Conservation (phyloP, 1,284 basidiomycete genomes). For the Heterobasidion annosum region DNA sequence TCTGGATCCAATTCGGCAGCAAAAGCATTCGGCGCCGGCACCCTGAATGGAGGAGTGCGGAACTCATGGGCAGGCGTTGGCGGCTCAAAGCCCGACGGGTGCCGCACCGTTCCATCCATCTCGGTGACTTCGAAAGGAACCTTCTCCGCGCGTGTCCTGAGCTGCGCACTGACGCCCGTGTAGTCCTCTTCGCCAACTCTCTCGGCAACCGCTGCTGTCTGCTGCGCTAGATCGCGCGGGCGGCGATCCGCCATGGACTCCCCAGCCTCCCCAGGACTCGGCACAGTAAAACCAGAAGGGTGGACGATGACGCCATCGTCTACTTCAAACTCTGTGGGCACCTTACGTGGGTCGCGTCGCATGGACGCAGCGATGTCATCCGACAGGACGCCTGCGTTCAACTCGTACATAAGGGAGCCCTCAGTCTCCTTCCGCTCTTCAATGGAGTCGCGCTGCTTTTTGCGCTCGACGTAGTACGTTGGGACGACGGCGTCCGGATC, state of each 20-base stretch:
- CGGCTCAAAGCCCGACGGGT: conserved; percentile 23
- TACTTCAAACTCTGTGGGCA: conserved; percentile 16
- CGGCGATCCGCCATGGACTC: conserved; percentile 2
- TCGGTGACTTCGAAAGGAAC: conserved; percentile 22
- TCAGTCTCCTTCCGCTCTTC: conserved; percentile 23
- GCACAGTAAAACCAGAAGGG: conserved; percentile 23
- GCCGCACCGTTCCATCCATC: conserved; percentile 20
- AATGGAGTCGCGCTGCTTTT: conserved; percentile 22
- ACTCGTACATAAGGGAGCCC: conserved; percentile 24
- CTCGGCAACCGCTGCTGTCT: conserved; percentile 5
- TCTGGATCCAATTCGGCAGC: neutral
- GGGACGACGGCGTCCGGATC: conserved; percentile 21
- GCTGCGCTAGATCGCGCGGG: neutral
- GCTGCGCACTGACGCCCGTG: conserved; percentile 19
- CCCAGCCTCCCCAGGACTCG: conserved; percentile 8
- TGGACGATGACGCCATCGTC: conserved; percentile 16
- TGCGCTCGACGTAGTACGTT: conserved; percentile 23
- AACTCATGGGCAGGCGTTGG: conserved; percentile 23
- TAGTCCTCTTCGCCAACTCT: conserved; percentile 4
- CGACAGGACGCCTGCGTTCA: conserved; percentile 23
- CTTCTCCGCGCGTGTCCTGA: conserved; percentile 21
- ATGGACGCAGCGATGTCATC: conserved; percentile 24
- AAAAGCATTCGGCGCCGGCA: neutral
- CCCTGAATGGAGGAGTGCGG: conserved; percentile 3
- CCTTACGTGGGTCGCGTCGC: conserved; percentile 20